phyloP scores from a whole-genome alignment of 805 yeast species.

The Starmerella apicola region DNA sequence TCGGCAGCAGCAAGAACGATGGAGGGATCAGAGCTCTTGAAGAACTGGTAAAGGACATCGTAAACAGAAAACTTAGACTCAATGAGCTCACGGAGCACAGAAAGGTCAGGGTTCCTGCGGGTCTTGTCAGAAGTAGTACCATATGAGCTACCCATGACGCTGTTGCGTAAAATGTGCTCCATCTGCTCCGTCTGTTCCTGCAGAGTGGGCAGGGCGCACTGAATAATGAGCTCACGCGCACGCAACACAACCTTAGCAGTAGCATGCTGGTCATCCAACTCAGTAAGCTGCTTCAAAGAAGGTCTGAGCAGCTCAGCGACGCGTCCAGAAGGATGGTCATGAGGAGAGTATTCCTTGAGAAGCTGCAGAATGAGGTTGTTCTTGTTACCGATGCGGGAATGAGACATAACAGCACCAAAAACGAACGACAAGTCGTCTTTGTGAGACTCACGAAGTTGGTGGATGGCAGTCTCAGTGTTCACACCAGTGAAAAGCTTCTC shows the following conservation, averaged over 20 bases:
- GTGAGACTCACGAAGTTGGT: slow-evolving; percentile 78
- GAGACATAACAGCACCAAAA: slow-evolving; percentile 65
- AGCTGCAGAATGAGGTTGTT: slow-evolving; percentile 81
- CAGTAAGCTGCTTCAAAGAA: slow-evolving; percentile 67
- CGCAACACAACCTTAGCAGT: slow-evolving; percentile 88
- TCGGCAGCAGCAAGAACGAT: slow-evolving; percentile 94
- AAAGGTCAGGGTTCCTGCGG: slow-evolving; percentile 71
- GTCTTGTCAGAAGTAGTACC: slow-evolving; percentile 34
- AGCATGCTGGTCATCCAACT: slow-evolving; percentile 67
- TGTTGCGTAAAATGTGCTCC: slow-evolving; percentile 84
- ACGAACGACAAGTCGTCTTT: slow-evolving; percentile 64
- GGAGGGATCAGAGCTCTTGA: slow-evolving; percentile 70
- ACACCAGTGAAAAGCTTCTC: slow-evolving; percentile 56
- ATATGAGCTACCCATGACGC: slow-evolving; percentile 79
- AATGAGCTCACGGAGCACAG: slow-evolving; percentile 75
- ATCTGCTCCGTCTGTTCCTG: slow-evolving; percentile 94
- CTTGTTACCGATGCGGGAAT: slow-evolving; percentile 85
- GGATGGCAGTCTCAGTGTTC: slow-evolving; percentile 64
- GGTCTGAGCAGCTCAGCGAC: slow-evolving; percentile 58
- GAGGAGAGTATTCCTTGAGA: slow-evolving; percentile 69
- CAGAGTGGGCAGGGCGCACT: slow-evolving; percentile 91
- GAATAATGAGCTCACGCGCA: slow-evolving; percentile 92
- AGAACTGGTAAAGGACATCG: slow-evolving; percentile 88
- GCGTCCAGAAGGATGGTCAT: slow-evolving; percentile 57
- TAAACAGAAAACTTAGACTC: slow-evolving; percentile 94